Percentiles rank a stretch among this genome's conserved stretches.
Evolutionary conservation across 2,329 filamentous ascomycete genomes (phyloP).

Genomic region (Fusarium anguioides): DNA sequence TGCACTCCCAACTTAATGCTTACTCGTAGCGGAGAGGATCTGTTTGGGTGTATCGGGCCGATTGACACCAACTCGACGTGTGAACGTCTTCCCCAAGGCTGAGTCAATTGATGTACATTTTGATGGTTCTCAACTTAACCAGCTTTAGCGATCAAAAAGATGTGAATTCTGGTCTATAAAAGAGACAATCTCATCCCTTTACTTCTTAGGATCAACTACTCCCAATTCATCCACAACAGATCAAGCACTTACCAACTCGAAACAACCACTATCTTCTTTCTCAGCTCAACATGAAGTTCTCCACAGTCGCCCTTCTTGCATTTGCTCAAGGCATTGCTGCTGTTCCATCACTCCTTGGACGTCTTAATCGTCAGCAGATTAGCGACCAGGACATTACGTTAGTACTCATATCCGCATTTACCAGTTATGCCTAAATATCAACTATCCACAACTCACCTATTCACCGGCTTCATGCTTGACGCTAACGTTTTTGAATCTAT

Average conservation of each 20-base stretch:
- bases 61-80: neutral
- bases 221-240: fast-evolving
- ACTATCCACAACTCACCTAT: too few relatives aligned
- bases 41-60: neutral
- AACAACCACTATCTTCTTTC: fast-evolving
- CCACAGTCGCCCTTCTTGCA: neutral
- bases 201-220: neutral
- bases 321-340: neutral
- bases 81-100: too few relatives aligned
- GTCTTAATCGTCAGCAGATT: neutral
- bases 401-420: neutral
- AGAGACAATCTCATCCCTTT: neutral
- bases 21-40: neutral
- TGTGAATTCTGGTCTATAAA: too few relatives aligned
- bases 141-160: too few relatives aligned
- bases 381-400: conserved; percentile 12
- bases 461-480: too few relatives aligned
- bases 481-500: neutral
- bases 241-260: fast-evolving
- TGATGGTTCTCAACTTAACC: too few relatives aligned
- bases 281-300: conserved; percentile 2
- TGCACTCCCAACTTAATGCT: neutral
- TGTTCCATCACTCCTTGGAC: neutral
- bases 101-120: too few relatives aligned
- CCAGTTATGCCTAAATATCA: neutral